Percentiles rank a stretch among this genome's conserved stretches.
phyloP scores from a whole-genome alignment of 371 early-diverging fungal species.

The Mucor velutinosus region DNA sequence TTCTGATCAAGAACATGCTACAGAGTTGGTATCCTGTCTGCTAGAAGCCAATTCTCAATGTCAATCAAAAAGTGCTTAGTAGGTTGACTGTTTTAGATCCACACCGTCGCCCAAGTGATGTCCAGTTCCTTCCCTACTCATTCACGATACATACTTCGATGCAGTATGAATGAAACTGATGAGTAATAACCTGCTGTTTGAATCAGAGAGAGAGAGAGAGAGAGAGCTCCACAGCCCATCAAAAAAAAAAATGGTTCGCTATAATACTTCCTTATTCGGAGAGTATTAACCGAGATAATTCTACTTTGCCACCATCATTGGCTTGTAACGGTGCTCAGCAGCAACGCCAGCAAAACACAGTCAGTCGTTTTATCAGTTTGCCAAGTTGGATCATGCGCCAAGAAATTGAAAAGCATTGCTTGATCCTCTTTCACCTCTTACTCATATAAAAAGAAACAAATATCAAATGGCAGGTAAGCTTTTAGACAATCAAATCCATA shows the following conservation, averaged over 20 bases:
- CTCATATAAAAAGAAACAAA: neutral
- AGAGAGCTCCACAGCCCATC: no score
- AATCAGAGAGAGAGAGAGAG: no score
- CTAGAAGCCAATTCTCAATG: no score
- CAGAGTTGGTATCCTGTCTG: no score
- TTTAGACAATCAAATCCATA: neutral
- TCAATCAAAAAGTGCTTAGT: no score
- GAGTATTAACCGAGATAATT: neutral
- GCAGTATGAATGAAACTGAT: no score
- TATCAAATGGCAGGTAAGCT: constrained; percentile 4
- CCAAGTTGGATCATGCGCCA: constrained; percentile 10
- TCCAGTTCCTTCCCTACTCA: no score
- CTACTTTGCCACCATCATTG: neutral
- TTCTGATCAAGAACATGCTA: no score
- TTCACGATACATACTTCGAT: no score
- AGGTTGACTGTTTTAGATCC: no score
- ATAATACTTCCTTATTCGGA: neutral
- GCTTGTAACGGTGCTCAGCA: neutral
- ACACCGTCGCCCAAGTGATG: no score
- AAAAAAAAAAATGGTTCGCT: no score
- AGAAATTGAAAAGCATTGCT: neutral
- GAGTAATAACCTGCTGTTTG: neutral
- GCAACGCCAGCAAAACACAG: neutral
- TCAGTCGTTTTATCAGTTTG: neutral
- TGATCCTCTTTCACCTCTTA: neutral